Percentiles rank a stretch among this genome's conserved stretches.
Evolutionary conservation across 352 stramenopile genomes (phyloP).

Genomic region (Blastocystis hominis): DNA sequence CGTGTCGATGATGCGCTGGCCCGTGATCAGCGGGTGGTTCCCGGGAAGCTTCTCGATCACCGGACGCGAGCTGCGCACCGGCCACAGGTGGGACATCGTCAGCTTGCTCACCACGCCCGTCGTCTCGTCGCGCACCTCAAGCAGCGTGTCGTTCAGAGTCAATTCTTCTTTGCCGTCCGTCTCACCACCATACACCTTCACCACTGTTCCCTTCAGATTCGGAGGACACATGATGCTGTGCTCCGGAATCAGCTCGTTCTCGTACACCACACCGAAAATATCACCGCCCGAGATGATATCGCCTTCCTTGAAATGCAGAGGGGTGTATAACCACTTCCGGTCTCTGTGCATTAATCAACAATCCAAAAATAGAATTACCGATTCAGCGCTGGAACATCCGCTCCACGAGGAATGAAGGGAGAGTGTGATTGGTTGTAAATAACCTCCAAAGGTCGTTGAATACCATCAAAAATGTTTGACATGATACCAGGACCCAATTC

Average conservation of each 20-base stretch:
- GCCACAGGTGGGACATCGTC: slow-evolving; percentile 91
- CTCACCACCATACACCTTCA: slow-evolving; percentile 88
- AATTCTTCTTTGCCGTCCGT: slow-evolving; percentile 91
- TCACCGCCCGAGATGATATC: slow-evolving; percentile 88
- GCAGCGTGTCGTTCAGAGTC: slow-evolving; percentile 88
- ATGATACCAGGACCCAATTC: slow-evolving; percentile 98
- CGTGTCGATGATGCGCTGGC: slow-evolving; percentile 94
- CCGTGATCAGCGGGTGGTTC: slow-evolving; percentile 90
- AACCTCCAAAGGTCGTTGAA: slow-evolving; percentile 92
- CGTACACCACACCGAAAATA: slow-evolving; percentile 92
- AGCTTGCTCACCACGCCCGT: slow-evolving; percentile 73
- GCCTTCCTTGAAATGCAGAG: slow-evolving; percentile 62
- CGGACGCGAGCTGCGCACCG: slow-evolving; percentile 87
- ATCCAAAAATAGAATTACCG: slow-evolving; percentile 63
- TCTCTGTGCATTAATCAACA: slow-evolving; percentile 61
- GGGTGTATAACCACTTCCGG: slow-evolving; percentile 20
- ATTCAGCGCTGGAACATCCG: slow-evolving; percentile 86
- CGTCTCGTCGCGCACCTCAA: slow-evolving; percentile 89
- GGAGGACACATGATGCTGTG: slow-evolving; percentile 98
- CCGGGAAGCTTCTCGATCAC: slow-evolving; percentile 93
- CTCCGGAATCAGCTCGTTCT: slow-evolving; percentile 94
- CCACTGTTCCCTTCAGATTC: slow-evolving; percentile 94
- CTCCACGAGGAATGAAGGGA: slow-evolving; percentile 88
- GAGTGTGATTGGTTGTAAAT: slow-evolving; percentile 78
- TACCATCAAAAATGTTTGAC: slow-evolving; percentile 99